Base-by-base conservation (phyloP, 129 eudicot species). In the Chrysanthemum seticuspe region DNA sequence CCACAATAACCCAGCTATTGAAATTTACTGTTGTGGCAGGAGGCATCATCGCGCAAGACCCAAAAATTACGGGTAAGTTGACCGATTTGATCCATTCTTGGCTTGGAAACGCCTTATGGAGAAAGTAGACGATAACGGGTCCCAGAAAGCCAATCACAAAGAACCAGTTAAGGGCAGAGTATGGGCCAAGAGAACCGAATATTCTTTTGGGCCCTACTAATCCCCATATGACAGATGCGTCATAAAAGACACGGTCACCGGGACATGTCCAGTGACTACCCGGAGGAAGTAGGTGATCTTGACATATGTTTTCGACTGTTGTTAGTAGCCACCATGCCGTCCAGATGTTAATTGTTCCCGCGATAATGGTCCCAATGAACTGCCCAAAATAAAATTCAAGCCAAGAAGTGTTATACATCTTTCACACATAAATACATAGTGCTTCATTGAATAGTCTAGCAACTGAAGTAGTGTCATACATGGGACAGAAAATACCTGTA, bases 221-320 rank as follows among this genome's bases (percentile, higher is more conserved):
- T 6, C 97, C 97, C 97, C 97, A 90, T 2, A 90, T 85, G 25
- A 90, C 88, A 0, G 97, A 90, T 2, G 97, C 97, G 3, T 82
- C 86, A 25, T 74, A 91, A 78, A 88, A 87, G 29, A 85, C 86
- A 0, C 75, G 74, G 55, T 85, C 91, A 6, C 65, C 56, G 2
- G 89, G 84, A 34, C 97, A 91, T 1, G 94, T 91, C 97, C 97
- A 91, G 0, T 92, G 96, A 57, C 96, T 88, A 75, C 73, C 76
- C 0, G 85, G 83, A 15, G 90, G 86, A 54, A 88, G 83, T 9
- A 74, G 68, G 3, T 80, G 62, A 1, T 65, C 72, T 16, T 91
- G 85, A 67, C 97, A 91, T 64, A 91, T 86, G 80, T 79, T 54
- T 6, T 73, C 74, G 11, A 91, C 49, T 18, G 74, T 71, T 1